Percentiles rank a stretch among this genome's conserved stretches.
Evolutionary conservation across 2,329 filamentous ascomycete species (phyloP).

Genomic region (Scedosporium dehoogii): DNA sequence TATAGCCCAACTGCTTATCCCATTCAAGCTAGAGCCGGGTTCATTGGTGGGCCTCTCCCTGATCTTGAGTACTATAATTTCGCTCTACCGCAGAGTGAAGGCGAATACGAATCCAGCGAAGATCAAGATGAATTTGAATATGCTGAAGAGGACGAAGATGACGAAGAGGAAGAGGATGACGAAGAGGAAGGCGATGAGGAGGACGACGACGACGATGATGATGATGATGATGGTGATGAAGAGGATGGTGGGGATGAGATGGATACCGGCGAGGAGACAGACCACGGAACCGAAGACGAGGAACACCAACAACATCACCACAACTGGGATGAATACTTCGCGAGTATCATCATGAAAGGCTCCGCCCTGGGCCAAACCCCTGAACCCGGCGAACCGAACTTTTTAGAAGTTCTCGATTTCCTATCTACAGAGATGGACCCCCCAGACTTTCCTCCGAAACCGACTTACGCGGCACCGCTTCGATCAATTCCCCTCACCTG

Average conservation of each 20-base stretch:
- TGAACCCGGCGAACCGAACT: no score
- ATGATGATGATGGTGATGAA: background rate
- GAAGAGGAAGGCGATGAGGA: background rate
- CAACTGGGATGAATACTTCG: no score
- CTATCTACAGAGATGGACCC: background rate
- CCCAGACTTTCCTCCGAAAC: background rate
- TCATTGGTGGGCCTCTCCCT: background rate
- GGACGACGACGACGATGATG: background rate
- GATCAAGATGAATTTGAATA: conserved; percentile 4
- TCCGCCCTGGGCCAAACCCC: no score
- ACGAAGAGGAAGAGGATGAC: background rate
- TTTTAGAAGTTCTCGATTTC: background rate
- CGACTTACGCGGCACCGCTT: background rate
- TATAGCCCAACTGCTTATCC: background rate
- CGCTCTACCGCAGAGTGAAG: background rate
- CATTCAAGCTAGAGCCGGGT: background rate
- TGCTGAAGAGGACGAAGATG: background rate
- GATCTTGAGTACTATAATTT: background rate
- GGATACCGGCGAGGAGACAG: background rate
- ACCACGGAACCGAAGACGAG: background rate
- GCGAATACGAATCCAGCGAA: background rate
- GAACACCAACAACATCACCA: background rate
- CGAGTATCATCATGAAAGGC: no score
- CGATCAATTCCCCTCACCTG: background rate
- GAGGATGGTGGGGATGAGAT: background rate